These are phyloP conservation scores for Taiozyma onychis DNA, from an alignment of 1,139 yeast species.

Conservation along the genomic window DNA sequence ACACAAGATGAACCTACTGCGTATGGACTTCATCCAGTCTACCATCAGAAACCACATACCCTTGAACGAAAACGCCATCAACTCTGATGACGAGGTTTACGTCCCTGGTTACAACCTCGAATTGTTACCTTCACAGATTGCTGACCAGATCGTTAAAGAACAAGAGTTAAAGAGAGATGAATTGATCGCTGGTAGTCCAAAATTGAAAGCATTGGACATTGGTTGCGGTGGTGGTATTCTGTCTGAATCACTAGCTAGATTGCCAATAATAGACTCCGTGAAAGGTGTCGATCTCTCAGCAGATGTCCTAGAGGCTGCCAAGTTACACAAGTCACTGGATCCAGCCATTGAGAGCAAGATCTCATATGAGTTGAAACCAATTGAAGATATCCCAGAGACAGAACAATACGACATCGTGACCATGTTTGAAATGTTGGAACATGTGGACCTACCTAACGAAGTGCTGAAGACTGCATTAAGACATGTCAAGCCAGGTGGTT, in stretches of 20 bases:
- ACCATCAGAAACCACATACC: conserved; percentile 45
- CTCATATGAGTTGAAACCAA: conserved; percentile 50
- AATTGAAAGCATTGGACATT: conserved; percentile 64
- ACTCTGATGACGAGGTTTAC: conserved; percentile 49
- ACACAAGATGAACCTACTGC: conserved; percentile 86
- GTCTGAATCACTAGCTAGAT: conserved; percentile 80
- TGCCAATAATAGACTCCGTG: conserved; percentile 57
- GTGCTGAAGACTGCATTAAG: conserved; percentile 63
- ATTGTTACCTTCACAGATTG: conserved; percentile 53
- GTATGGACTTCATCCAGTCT: conserved; percentile 79
- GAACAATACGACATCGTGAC: conserved; percentile 71
- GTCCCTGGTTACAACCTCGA: conserved; percentile 75
- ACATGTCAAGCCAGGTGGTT: conserved; percentile 73
- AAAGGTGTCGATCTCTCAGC: conserved; percentile 80
- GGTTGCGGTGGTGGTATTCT: conserved; percentile 98
- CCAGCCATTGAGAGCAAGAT: conserved; percentile 53
- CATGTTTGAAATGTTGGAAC: conserved; percentile 92
- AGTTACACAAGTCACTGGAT: conserved; percentile 58
- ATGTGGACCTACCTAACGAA: conserved; percentile 77
- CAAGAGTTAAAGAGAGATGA: conserved; percentile 42
- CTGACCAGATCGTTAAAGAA: conserved; percentile 37
- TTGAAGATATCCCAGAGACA: conserved; percentile 48
- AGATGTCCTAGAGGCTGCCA: conserved; percentile 79
- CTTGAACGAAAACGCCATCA: conserved; percentile 35
- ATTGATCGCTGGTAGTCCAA: conserved; percentile 28